Evolutionary conservation across 2,329 filamentous ascomycete genomes (phyloP), one percentile per base, ranked within the genome.

Genomic region (Didymella pomorum): DNA sequence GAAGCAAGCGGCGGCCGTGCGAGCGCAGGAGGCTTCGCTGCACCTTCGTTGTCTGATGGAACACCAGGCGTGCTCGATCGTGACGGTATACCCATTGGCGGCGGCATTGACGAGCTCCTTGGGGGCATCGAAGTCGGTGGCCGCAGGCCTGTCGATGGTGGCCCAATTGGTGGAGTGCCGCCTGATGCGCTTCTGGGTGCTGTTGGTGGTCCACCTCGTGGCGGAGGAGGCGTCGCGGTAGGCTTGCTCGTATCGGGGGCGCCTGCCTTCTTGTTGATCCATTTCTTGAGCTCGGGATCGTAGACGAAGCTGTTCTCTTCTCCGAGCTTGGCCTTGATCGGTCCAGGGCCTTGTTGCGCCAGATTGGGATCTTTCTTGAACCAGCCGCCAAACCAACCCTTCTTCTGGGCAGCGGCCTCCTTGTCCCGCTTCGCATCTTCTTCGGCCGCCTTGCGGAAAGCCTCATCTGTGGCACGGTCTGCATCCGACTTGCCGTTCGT

Each of bases 281-380:
- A 99, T 75, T 95, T 93, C 81, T 96, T 96, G 51, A 97, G 85
- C n/a, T 97, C 91, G 2, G 93, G 90, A 72, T 99, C 95, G 71
- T 95, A 99, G 66, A 94, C 89, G 77, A 99, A 97, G 44, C 88
- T 92, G 76, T 87, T 97, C 72, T 95, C 87, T 77, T 99, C 96
- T 61, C 94, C 96, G 9, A 99, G 85, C 72, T 99, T 99, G 62
- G 96, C 95, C 68, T 87, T 88, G 75, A 97, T 91, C n/a, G 93
- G 87, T n/a, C 78, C 80, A 4, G 78, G 79, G n/a, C 79, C 64
- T n/a, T 83, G 76, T 31, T 51, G 46, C 14, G 46, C 47, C 29
- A 47, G 31, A 67, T 89, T 86, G 74, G 90, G 88, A 68, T 87
- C 86, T 64, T 85, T 85, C 68, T 90, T 90, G 65, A 96, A 96